Base-by-base conservation (phyloP, 495 filamentous ascomycete species). In the Penicillium goetzii region DNA sequence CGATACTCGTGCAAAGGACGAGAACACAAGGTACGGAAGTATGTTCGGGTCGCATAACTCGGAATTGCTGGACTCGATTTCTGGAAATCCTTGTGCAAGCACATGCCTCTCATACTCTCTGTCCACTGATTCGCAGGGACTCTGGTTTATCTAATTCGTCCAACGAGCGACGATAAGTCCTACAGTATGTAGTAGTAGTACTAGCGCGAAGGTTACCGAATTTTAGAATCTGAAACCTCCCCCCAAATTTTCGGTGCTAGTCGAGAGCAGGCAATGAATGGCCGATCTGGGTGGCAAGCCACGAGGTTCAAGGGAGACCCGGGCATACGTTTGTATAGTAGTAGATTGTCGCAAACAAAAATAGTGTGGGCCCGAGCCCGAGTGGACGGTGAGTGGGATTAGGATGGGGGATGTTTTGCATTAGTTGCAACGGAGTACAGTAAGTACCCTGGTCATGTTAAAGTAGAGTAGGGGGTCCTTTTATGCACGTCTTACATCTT, bases 271-370 rank as follows among this genome's bases (percentile, higher is more conserved):
- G 52, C 32, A 55, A 55, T 55, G 6, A 8, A 12, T 36, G 52
- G 52, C 32, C 30, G 52, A 55, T 55, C 52, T 36, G 28, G 52
- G 50, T 55, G 52, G 30, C 52, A 34, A 55, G 52, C 32, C 52
- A 32, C 28, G n/a, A 21, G 30, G 52, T 4, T 17, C 6, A 33
- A 11, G 11, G 26, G 45, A 12, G 34, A 14, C 34, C 34, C 1
- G 30, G 30, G 5, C 9, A 7, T 32, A 32, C 5, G 30, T 3
- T 32, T 7, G 30, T 32, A 32, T 8, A 32, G 30, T 32, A 32
- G 30, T 8, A 4, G 30, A 32, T 32, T 1, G 30, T 15, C 25
- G 25, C 26, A 51, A 51, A 51, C 23, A 51, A 28, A 28, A 51
- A 28, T n/a, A 26, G 47, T 23, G 25, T 49, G 45, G 45, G 41